Evolutionary conservation across 192 early-diverging fungal genomes (phyloP), one percentile per base, ranked within the genome.

Genomic region (Phycomyces blakesleeanus): DNA sequence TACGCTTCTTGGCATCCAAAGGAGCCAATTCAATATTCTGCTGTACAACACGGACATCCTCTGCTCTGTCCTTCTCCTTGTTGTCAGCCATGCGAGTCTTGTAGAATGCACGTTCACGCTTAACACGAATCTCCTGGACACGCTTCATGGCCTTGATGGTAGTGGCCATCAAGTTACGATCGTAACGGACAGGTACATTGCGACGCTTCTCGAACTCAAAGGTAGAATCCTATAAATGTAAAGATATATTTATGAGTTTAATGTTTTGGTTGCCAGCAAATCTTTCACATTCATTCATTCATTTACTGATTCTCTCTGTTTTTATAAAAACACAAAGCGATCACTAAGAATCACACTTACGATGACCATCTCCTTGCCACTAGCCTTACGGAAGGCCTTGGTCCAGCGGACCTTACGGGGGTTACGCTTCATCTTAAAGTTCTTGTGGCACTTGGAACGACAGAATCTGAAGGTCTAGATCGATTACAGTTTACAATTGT

Each of bases 381-480:
- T 92, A 14, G 97, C 89, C 76, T 91, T 92, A 63, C 97, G 85
- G 93, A 99, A 99, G 10, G 97, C 96, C 87, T 99, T 99, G 59
- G 97, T 99, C 97, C 97, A 99, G 66, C 89, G 84, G 60, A 99
- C 95, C 87, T 99, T 99, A 69, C 97, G 86, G 38, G 97, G 97
- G 83, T 98, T 98, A 47, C 97, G 89, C 87, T 97, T 98, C 91
- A 98, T 95, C 77, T 99, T 99, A 82, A 99, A 99, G 82, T 96
- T 97, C 74, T 91, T 94, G 89, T 98, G 95, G 81, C 97, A 99
- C 84, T 99, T 98, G 67, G 96, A 97, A 69, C 95, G 86, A 73
- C 97, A 99, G 75, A 93, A 96, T 47, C 93, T 85, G 78, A 95
- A 96, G 27, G 85, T 83, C 91, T 94, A 81, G n/a, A 59, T 38